These are phyloP conservation scores for Flaveria bidentis DNA, from an alignment of 129 eudicot genomes.

Conservation along the genomic window DNA sequence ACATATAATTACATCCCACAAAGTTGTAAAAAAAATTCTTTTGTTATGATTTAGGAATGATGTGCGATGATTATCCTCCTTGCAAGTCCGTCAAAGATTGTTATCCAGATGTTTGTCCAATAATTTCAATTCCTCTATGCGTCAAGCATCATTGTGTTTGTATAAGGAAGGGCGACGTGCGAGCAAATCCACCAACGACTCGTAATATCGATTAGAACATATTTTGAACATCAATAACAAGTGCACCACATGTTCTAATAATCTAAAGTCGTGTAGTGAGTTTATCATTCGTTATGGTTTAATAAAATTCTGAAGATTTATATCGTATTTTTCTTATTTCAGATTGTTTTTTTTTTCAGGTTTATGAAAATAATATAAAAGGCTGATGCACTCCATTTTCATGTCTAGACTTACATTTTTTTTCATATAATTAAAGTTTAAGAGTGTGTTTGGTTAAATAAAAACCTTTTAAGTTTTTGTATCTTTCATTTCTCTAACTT, in stretches of 20 bases:
- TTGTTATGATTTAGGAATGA: not conserved
- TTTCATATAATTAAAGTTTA: too few relatives aligned
- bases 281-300: not conserved
- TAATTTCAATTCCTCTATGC: slow-evolving; percentile 5
- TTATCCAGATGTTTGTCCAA: not conserved
- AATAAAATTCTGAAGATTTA: not conserved
- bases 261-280: not conserved
- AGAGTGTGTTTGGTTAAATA: not conserved
- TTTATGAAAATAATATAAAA: too few relatives aligned
- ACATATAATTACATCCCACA: not conserved
- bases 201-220: not conserved
- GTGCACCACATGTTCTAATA: not conserved
- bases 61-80: slow-evolving; percentile 10
- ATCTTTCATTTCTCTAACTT: not conserved
- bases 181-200: not conserved
- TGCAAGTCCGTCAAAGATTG: not conserved
- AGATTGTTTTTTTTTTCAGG: not conserved
- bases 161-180: not conserved
- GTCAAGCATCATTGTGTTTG: slow-evolving; percentile 22
- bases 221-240: not conserved
- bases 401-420: not conserved
- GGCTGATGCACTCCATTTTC: not conserved
- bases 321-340: not conserved
- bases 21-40: not conserved
- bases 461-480: not conserved